These are phyloP conservation scores for Hevea brasiliensis DNA, from an alignment of 345 rosid species.

Conservation along the genomic window DNA sequence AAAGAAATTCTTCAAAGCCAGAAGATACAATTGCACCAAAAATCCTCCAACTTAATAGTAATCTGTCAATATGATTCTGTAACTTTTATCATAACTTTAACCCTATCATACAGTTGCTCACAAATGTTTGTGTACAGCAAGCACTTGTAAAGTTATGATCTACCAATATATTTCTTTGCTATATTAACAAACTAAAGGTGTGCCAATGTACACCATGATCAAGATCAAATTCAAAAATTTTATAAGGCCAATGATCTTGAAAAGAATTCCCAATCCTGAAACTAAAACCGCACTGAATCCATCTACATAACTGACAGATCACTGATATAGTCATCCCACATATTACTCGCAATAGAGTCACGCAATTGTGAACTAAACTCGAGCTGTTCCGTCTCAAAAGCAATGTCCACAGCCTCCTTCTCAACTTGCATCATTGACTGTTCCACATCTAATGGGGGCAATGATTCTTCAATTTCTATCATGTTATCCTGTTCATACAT, in stretches of 20 bases:
- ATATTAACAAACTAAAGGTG: slow-evolving; percentile 18
- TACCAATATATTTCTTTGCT: slow-evolving; percentile 20
- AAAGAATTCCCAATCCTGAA: slow-evolving; percentile 26
- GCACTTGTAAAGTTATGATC: not conserved
- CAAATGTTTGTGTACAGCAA: not conserved
- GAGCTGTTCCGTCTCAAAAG: slow-evolving; percentile 42
- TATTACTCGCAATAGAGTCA: slow-evolving; percentile 60
- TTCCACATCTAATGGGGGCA: slow-evolving; percentile 40
- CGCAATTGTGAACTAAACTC: slow-evolving; percentile 52
- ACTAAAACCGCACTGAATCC: slow-evolving; percentile 22
- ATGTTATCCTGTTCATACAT: slow-evolving; percentile 45
- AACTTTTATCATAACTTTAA: not conserved
- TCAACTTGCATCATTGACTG: slow-evolving; percentile 37
- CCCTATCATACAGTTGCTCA: not conserved
- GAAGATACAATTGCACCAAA: too few species aligned
- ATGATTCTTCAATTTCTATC: slow-evolving; percentile 40
- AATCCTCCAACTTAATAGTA: too few species aligned
- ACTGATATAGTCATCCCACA: slow-evolving; percentile 65
- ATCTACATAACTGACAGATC: slow-evolving; percentile 48
- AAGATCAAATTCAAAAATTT: slow-evolving; percentile 18
- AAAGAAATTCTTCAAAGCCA: too few species aligned
- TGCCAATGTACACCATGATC: slow-evolving; percentile 29
- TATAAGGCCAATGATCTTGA: slow-evolving; percentile 20
- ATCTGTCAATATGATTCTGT: too few species aligned
- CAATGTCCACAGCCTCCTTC: slow-evolving; percentile 35